Evolutionary conservation across 2,329 filamentous ascomycete genomes (phyloP).

Genomic region (Orbilia blumenaviensis): DNA sequence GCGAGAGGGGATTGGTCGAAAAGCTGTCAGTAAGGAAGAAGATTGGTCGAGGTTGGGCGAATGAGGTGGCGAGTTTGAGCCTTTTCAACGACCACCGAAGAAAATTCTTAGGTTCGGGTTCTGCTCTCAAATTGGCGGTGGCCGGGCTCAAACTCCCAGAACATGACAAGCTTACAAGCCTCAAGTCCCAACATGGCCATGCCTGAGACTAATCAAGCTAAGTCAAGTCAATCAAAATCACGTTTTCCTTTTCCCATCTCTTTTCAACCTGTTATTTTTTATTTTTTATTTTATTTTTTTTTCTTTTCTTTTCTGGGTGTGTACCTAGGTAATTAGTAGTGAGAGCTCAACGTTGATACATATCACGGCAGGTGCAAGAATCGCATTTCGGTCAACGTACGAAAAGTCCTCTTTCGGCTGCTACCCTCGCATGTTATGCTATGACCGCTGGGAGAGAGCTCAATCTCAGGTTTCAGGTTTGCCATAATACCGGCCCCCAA

Average conservation of each 20-base stretch:
- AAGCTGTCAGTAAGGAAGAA: constrained; percentile 40
- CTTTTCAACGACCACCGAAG: constrained; percentile 38
- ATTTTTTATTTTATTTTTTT: no score
- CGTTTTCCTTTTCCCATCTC: background rate
- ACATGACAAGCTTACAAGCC: background rate
- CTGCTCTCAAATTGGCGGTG: constrained; percentile 44
- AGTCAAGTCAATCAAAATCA: no score
- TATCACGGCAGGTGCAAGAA: constrained; percentile 19
- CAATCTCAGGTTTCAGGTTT: constrained; percentile 38
- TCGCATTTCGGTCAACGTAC: constrained; percentile 13
- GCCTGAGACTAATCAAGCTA: background rate
- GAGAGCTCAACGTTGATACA: constrained; percentile 12
- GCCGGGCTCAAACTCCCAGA: constrained; percentile 35
- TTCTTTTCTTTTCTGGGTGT: no score
- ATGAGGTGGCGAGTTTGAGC: constrained; percentile 44
- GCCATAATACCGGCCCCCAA: constrained; percentile 4
- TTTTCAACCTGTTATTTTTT: background rate
- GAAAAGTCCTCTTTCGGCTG: constrained; percentile 12
- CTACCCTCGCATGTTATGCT: constrained; percentile 10
- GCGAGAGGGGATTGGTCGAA: constrained; percentile 39
- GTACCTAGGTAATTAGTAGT: background rate
- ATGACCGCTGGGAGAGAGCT: constrained; percentile 22
- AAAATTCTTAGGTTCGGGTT: constrained; percentile 7
- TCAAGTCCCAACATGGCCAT: background rate
- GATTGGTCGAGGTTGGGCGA: constrained; percentile 52